Evolutionary conservation across 345 rosid genomes (phyloP), one percentile per base, ranked within the genome.

Genomic region (Gossypium ekmanianum): DNA sequence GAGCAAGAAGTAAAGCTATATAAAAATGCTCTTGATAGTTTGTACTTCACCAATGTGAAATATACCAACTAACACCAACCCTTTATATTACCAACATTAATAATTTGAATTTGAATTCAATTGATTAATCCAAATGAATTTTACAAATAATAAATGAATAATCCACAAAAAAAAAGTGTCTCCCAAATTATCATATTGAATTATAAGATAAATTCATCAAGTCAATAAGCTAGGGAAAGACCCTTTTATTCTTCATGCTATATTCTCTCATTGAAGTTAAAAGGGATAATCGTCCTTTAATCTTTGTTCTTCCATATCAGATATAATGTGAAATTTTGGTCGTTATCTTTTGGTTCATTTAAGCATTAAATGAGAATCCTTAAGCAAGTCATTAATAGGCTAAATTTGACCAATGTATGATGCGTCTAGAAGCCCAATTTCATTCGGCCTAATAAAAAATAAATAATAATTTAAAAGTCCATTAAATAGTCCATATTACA

Each of bases 321-420:
- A 5, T 3, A 29, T 3, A 29, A 29, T 29, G 5, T 29, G 0
- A 29, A 3, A 0, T 20, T 29, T 29, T 0, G 5, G 1, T 5
- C 0, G 4, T 29, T 29, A 4, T 29, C 34, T 29, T 71, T 74
- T 75, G 51, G 52, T 39, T 86, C 82, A 86, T 75, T 87, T 78
- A 26, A 91, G 85, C 66, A 91, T 70, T n/a, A 89, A 87, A 80
- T 85, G 88, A 68, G 92, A 90, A 50, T 87, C 91, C 78, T 79
- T 90, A 47, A 87, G 81, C 61, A 92, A 76, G 67, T 67, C 78
- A 84, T 80, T 87, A 3, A 90, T 63, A 70, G 90, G 81, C 75
- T 75, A 29, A 29, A 29, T 3, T 29, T 4, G 34, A 29, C 34
- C 0, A 29, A 29, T 29, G 34, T 29, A 0, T 29, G 34, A 29